These are phyloP conservation scores for Mayamaea pseudoterrestris DNA, from an alignment of 108 stramenopile genomes.

Conservation along the genomic window DNA sequence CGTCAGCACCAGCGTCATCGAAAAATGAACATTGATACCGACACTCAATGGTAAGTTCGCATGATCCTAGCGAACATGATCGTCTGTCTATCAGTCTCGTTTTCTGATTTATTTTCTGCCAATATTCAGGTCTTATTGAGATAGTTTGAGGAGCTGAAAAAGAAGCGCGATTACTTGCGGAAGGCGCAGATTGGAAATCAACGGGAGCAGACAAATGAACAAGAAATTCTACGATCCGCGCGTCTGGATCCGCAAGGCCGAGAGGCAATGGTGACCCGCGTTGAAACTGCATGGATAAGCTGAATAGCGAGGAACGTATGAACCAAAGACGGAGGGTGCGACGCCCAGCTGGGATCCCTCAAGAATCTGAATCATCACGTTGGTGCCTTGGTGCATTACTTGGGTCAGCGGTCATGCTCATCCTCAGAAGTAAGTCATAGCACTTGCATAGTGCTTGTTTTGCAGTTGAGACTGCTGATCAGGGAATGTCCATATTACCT, in stretches of 20 bases:
- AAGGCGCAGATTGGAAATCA: conserved; percentile 95
- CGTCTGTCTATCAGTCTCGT: no score
- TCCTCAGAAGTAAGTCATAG: conserved; percentile 18
- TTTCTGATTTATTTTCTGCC: no score
- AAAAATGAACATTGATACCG: conserved; percentile 99
- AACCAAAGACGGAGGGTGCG: conserved; percentile 25
- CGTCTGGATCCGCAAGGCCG: conserved; percentile 92
- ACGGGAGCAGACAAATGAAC: conserved; percentile 91
- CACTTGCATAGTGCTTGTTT: no score
- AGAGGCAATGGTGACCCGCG: conserved; percentile 84
- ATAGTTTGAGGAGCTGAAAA: conserved; percentile 75
- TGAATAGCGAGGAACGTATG: conserved; percentile 50
- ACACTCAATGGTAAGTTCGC: conserved; percentile 99
- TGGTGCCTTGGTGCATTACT: conserved; percentile 29
- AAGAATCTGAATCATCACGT: conserved; percentile 22
- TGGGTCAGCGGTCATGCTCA: conserved; percentile 30
- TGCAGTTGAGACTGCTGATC: no score
- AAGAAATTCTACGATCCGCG: conserved; percentile 98
- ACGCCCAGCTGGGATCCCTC: conserved; percentile 27
- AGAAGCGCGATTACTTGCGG: conserved; percentile 78
- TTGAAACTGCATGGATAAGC: conserved; percentile 75
- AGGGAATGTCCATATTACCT: no score
- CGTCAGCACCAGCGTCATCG: conserved; percentile 74
- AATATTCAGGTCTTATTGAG: conserved; percentile 92
- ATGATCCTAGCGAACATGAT: no score